Percentiles rank a stretch among this genome's conserved stretches.
Evolutionary conservation across 345 rosid species (phyloP).

Genomic region (Punica granatum): DNA sequence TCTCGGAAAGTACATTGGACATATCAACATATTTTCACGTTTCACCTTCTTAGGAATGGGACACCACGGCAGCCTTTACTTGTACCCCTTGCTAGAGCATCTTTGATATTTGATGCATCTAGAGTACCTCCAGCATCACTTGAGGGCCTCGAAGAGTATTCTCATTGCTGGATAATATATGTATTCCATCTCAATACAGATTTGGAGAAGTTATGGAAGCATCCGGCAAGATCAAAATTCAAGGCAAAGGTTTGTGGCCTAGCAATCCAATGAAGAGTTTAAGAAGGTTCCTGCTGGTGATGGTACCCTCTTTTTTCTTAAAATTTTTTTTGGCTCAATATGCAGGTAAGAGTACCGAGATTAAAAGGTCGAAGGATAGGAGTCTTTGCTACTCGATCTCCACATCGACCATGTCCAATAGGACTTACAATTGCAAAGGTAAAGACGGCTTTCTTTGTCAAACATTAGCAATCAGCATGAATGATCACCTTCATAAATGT

Average conservation of each 20-base stretch:
- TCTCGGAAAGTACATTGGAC: neutral
- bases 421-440: constrained; percentile 96
- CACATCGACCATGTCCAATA: constrained; percentile 90
- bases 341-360: constrained; percentile 92
- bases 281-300: neutral
- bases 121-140: constrained; percentile 92
- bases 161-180: constrained; percentile 90
- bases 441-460: constrained; percentile 2
- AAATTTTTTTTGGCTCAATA: constrained; percentile 17
- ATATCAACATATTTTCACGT: neutral
- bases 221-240: constrained; percentile 77
- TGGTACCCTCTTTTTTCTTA: constrained; percentile 4
- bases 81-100: constrained; percentile 80
- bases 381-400: constrained; percentile 85
- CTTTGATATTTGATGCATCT: constrained; percentile 53
- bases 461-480: neutral
- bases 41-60: constrained; percentile 52
- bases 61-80: constrained; percentile 90
- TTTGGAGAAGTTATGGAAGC: constrained; percentile 87
- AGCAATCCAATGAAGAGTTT: neutral
- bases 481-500: neutral
- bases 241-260: constrained; percentile 63
- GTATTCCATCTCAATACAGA: constrained; percentile 92
- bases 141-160: constrained; percentile 79
- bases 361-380: constrained; percentile 74